Conservation (phyloP, 768 basidiomycete species). For the Hericium coralloides region DNA sequence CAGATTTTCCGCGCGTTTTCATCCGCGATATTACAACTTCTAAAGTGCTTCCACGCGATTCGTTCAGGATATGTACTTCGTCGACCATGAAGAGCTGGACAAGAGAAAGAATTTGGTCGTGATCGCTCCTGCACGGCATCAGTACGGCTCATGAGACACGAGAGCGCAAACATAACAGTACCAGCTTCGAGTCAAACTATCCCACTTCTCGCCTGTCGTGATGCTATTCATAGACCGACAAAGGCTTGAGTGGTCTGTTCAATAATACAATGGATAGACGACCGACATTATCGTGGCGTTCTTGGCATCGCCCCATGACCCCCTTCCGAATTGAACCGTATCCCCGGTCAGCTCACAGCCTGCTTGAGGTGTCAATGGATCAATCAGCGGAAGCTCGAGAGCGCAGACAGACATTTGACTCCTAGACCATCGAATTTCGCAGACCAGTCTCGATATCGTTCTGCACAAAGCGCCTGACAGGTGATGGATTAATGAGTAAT, state of each 20-base stretch:
- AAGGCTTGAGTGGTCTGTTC: too few relatives aligned
- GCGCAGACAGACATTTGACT: slow-evolving; percentile 52
- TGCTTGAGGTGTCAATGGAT: slow-evolving; percentile 21
- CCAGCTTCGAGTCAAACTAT: slow-evolving; percentile 87
- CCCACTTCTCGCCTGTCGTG: slow-evolving; percentile 80
- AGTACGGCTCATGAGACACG: too few relatives aligned
- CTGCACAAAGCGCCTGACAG: slow-evolving; percentile 74
- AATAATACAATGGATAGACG: neutral
- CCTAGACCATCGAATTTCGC: slow-evolving; percentile 70
- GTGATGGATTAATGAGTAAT: neutral
- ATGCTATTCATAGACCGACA: too few relatives aligned
- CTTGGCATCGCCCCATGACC: slow-evolving; percentile 66
- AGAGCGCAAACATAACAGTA: slow-evolving; percentile 15
- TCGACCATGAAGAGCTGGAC: slow-evolving; percentile 85
- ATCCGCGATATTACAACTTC: slow-evolving; percentile 95
- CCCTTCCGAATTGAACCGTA: slow-evolving; percentile 56
- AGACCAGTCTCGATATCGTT: slow-evolving; percentile 79
- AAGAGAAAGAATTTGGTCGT: slow-evolving; percentile 57
- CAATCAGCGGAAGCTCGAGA: neutral
- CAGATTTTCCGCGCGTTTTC: slow-evolving; percentile 60
- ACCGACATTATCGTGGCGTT: slow-evolving; percentile 72
- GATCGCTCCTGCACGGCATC: slow-evolving; percentile 34
- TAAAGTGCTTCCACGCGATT: slow-evolving; percentile 82
- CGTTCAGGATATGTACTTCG: slow-evolving; percentile 90
- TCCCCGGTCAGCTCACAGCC: slow-evolving; percentile 93